These are phyloP conservation scores for Claviceps monticola DNA, from an alignment of 2,329 filamentous ascomycete genomes.

Conservation along the genomic window DNA sequence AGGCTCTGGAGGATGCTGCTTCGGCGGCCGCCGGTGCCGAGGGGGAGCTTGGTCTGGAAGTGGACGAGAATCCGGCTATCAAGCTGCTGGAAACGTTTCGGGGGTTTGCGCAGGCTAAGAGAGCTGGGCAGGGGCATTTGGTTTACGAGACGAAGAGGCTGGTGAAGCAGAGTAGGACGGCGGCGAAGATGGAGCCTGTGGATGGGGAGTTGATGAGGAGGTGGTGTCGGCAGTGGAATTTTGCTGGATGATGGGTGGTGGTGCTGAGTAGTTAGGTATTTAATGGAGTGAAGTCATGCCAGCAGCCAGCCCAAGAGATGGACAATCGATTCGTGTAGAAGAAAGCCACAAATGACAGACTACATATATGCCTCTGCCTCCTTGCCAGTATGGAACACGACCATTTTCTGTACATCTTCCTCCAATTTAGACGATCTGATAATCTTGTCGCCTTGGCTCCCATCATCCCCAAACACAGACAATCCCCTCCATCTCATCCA, in stretches of 20 bases:
- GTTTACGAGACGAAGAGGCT: slow-evolving; percentile 28
- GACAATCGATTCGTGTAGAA: too few species aligned
- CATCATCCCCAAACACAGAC: not conserved
- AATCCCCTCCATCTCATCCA: too few species aligned
- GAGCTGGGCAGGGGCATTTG: slow-evolving; percentile 11
- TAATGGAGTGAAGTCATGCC: too few species aligned
- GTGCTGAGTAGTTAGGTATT: too few species aligned
- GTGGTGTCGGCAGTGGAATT: slow-evolving; percentile 33
- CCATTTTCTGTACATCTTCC: too few species aligned
- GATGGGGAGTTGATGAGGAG: slow-evolving; percentile 29
- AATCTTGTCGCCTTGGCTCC: too few species aligned
- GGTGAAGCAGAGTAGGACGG: slow-evolving; percentile 24
- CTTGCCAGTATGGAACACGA: too few species aligned
- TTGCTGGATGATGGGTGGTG: not conserved
- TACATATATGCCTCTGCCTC: too few species aligned
- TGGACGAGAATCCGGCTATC: slow-evolving; percentile 32
- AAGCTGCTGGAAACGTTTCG: slow-evolving; percentile 39
- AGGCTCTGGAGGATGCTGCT: slow-evolving; percentile 26
- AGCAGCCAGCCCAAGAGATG: too few species aligned
- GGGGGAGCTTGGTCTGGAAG: slow-evolving; percentile 8
- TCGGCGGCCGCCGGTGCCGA: slow-evolving; percentile 13
- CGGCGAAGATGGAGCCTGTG: slow-evolving; percentile 26
- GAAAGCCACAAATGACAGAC: too few species aligned
- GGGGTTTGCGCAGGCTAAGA: slow-evolving; percentile 5
- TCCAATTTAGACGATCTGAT: too few species aligned